phyloP scores from a whole-genome alignment of 2,329 filamentous ascomycete species.

The Talaromyces sp. region DNA sequence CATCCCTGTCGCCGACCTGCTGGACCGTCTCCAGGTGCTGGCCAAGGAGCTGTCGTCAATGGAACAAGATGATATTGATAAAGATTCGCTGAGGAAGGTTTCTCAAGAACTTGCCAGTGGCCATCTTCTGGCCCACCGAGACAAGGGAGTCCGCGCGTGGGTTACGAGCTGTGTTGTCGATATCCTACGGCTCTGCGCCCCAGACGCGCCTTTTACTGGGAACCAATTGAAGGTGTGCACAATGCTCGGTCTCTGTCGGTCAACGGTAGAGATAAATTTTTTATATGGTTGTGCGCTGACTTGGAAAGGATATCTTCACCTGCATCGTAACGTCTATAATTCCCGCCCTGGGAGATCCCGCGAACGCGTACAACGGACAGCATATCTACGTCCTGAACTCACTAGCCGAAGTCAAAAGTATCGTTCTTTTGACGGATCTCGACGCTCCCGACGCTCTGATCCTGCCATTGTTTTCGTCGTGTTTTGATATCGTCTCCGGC shows the following conservation, averaged over 20 bases:
- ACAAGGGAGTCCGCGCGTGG: conserved; percentile 87
- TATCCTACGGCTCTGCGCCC: conserved; percentile 85
- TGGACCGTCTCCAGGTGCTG: conserved; percentile 73
- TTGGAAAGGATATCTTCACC: conserved; percentile 76
- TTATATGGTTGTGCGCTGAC: conserved; percentile 12
- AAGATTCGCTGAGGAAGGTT: conserved; percentile 75
- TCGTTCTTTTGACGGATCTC: conserved; percentile 84
- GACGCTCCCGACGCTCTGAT: conserved; percentile 75
- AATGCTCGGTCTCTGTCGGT: conserved; percentile 5
- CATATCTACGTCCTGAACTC: conserved; percentile 88
- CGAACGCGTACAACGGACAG: conserved; percentile 85
- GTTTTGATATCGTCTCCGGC: conserved; percentile 86
- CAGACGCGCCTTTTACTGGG: conserved; percentile 87
- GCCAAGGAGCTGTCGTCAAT: conserved; percentile 77
- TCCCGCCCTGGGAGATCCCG: conserved; percentile 77
- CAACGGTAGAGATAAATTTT: neutral
- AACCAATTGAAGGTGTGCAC: conserved; percentile 76
- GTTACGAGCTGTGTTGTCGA: conserved; percentile 86
- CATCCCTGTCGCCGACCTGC: conserved; percentile 75
- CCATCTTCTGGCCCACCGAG: conserved; percentile 83
- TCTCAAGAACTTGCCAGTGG: conserved; percentile 78
- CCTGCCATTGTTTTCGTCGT: conserved; percentile 73
- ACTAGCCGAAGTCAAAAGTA: conserved; percentile 87
- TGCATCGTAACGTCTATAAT: conserved; percentile 80
- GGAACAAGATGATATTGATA: conserved; percentile 80